A percentile compares a stretch with the other conserved stretches of the same genome.
Evolutionary conservation across 768 basidiomycete species (phyloP).

Genomic region (Coprinellus micaceus): DNA sequence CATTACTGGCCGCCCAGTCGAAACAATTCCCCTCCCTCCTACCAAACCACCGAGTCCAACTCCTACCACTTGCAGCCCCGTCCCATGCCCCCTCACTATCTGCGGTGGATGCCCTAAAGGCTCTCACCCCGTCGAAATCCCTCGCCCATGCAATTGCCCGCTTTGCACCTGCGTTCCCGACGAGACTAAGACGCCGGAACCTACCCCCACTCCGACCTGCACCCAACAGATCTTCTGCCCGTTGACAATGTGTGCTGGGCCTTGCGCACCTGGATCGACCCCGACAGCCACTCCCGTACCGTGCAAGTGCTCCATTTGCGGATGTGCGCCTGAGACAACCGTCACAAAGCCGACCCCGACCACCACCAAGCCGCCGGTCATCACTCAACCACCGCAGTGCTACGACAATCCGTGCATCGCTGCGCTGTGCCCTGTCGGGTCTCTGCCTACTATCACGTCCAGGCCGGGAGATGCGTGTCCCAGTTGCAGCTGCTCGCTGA

Average conservation of each 20-base stretch:
- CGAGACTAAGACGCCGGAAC: not conserved
- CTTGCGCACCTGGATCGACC: no score
- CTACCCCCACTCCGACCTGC: not conserved
- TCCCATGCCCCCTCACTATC: no score
- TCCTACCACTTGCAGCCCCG: no score
- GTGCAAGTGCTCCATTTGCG: not conserved
- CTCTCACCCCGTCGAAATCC: not conserved
- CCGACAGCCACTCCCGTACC: no score
- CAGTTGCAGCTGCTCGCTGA: not conserved
- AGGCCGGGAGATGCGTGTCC: not conserved
- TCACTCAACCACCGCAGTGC: not conserved
- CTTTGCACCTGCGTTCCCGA: not conserved
- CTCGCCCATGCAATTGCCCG: not conserved
- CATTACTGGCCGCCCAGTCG: no score
- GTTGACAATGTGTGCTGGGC: no score
- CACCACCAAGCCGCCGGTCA: not conserved
- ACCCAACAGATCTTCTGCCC: no score
- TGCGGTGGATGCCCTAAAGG: not conserved
- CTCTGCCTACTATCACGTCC: not conserved
- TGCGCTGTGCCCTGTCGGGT: not conserved
- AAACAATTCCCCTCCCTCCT: no score
- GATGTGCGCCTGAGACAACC: constrained; percentile 4
- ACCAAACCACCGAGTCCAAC: no score
- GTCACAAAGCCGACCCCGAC: not conserved
- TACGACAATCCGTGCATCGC: not conserved